Percentiles rank a stretch among this genome's conserved stretches.
phyloP scores from a whole-genome alignment of 192 early-diverging fungal genomes.

The Coemansia sp. region DNA sequence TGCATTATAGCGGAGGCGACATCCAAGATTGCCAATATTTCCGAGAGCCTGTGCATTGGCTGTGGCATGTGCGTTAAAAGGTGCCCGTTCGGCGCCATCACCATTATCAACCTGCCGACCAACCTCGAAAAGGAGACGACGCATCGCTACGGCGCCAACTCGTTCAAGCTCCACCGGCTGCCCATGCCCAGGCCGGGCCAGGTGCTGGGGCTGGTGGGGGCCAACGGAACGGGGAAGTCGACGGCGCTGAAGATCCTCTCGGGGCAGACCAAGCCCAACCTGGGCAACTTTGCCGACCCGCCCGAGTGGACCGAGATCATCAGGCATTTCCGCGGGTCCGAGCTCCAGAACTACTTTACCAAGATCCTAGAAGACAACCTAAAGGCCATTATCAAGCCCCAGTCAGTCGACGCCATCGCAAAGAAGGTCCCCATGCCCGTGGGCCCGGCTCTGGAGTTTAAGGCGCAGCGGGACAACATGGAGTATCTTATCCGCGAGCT shows the following conservation, averaged over 20 bases:
- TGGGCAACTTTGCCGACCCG: conserved; percentile 79
- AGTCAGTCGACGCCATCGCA: conserved; percentile 91
- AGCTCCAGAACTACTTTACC: conserved; percentile 98
- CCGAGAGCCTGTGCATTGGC: conserved; percentile 95
- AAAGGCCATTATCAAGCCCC: conserved; percentile 92
- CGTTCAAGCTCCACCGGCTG: conserved; percentile 97
- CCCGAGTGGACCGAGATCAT: conserved; percentile 97
- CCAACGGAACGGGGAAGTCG: conserved; percentile 95
- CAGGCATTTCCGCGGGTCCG: conserved; percentile 93
- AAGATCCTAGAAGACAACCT: conserved; percentile 96
- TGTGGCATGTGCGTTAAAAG: conserved; percentile 98
- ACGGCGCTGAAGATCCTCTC: conserved; percentile 93
- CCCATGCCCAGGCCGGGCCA: conserved; percentile 95
- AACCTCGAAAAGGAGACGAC: conserved; percentile 93
- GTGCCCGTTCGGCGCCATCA: conserved; percentile 96
- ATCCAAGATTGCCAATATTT: conserved; percentile 91
- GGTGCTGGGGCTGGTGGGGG: conserved; percentile 94
- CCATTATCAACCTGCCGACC: conserved; percentile 95
- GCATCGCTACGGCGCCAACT: conserved; percentile 93
- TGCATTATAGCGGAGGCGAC: conserved; percentile 87
- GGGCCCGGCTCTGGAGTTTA: conserved; percentile 65
- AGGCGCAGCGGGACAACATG: conserved; percentile 71
- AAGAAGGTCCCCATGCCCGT: conserved; percentile 79
- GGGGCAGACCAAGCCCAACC: conserved; percentile 93
- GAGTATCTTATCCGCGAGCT: conserved; percentile 67